Evolutionary conservation across 2,329 filamentous ascomycete genomes (phyloP).

Genomic region (Colletotrichum tabaci): DNA sequence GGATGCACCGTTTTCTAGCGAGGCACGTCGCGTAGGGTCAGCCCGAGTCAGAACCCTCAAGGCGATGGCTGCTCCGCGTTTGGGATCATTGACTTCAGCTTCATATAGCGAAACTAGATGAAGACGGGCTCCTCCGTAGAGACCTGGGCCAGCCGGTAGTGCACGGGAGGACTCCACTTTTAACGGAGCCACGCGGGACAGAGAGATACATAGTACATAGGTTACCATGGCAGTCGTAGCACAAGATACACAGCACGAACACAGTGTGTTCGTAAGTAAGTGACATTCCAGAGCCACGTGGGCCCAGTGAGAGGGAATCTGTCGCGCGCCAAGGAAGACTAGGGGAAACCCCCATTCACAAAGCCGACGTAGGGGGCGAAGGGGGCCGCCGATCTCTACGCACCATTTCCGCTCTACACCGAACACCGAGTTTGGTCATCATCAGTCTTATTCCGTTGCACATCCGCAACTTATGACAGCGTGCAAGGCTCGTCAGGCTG

Average conservation of each 20-base stretch:
- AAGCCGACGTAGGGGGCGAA: not conserved
- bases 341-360: not conserved
- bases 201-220: too few relatives aligned
- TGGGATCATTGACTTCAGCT: too few relatives aligned
- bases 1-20: too few relatives aligned
- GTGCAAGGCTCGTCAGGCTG: not conserved
- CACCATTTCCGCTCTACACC: not conserved
- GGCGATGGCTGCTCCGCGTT: too few relatives aligned
- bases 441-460: not conserved
- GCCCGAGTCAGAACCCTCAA: too few relatives aligned
- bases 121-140: too few relatives aligned
- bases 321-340: not conserved
- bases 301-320: slow-evolving; percentile 21
- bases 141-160: slow-evolving; percentile 12
- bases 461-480: not conserved
- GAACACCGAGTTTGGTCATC: not conserved
- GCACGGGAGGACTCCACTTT: slow-evolving; percentile 13
- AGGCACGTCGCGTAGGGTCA: too few relatives aligned
- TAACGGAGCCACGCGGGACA: slow-evolving; percentile 5
- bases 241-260: too few relatives aligned
- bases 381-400: not conserved
- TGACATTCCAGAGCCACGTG: slow-evolving; percentile 17
- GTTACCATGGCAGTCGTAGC: too few relatives aligned
- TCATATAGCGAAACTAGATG: too few relatives aligned
- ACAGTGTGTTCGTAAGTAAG: too few relatives aligned